Evolutionary conservation across 2,329 filamentous ascomycete genomes (phyloP), one percentile per base, ranked within the genome.

Genomic region (Coccinonectria pachysandricola): DNA sequence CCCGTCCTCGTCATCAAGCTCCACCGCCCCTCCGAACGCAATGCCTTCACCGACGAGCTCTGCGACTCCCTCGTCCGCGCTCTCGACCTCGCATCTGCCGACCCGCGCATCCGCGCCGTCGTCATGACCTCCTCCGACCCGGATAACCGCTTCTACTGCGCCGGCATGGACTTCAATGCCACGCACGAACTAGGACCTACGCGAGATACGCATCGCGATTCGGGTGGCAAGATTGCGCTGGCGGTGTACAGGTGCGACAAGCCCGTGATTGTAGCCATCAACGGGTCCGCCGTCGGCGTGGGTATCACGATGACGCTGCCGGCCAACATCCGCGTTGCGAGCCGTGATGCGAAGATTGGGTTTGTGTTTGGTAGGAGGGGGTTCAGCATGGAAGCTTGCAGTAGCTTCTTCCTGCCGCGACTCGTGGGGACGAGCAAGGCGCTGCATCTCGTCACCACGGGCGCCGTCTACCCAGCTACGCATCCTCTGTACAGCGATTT

Each of bases 31-130:
- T 10, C 14, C n/a, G 15, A 23, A 15, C 14, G 15, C 21, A 23
- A 23, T 23, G 21, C 21, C 12, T 23, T 23, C 21, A 23, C 21
- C 4, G 21, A n/a, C 12, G 14, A 13, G 11, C 12, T 13, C 7
- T 4, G 6, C 4, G 8, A 13, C 12, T 8, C 12, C 5, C 7
- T 23, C 20, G 55, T 56, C 26, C 24, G 27, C 3, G 50, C 67
- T 12, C 74, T 61, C 56, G 45, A 54, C 14, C 73, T 68, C 61
- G 73, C 68, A 45, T 71, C 78, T 39, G 45, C 45, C 10, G 65
- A 78, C 45, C 64, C 69, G 3, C 48, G 52, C 3, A 60, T 79
- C 24, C 65, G 65, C 27, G 69, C 66, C 39, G 71, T 68, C 13
- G 60, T 79, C 4, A 47, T 79, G 17, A 77, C 73, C n/a, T n/a